Evolutionary conservation across 345 rosid genomes (phyloP), one percentile per base, ranked within the genome.

Genomic region (Euphorbia lathyris): DNA sequence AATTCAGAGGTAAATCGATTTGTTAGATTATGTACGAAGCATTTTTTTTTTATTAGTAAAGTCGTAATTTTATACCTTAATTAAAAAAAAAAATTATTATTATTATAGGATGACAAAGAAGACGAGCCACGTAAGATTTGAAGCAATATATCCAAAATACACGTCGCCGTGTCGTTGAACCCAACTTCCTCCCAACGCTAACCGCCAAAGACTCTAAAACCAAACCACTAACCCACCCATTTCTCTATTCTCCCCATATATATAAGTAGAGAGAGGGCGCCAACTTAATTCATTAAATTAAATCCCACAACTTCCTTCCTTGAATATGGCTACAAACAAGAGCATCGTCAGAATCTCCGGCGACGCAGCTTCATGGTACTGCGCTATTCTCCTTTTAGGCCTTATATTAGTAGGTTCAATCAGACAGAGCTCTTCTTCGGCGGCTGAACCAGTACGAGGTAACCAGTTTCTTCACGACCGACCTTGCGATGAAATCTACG

Each of bases 401-500:
- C 67, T 94, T 1, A 81, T 91, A 60, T 68, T 91, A 58, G 30
- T 88, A 68, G 82, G 78, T 16, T 86, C 94, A 0, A 74, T 84
- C 5, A 76, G 79, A 43, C 87, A 83, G 67, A 74, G 72, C n/a
- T n/a, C n/a, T 67, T 77, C 79, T 9, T n/a, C 22, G 1, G 76
- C 77, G 4, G 66, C 53, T 26, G 78, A 78, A 38, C 40, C 77
- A 1, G 66, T 81, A 19, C 81, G 80, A 78, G 92, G 90, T 17
- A 76, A 69, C 58, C 90, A 61, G 63, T 51, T 89, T 51, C 58
- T 73, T 34, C n/a, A n/a, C n/a, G 73, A 50, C 63, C 78, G 81
- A 63, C 83, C 88, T 7, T 87, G 96, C 20, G 92, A 90, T 14
- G 92, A 90, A 71, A 87, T 90, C 57, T 90, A 90, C 27, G 86